Conservation (phyloP, 2,329 filamentous ascomycete genomes). For the Didymella segeticola region DNA sequence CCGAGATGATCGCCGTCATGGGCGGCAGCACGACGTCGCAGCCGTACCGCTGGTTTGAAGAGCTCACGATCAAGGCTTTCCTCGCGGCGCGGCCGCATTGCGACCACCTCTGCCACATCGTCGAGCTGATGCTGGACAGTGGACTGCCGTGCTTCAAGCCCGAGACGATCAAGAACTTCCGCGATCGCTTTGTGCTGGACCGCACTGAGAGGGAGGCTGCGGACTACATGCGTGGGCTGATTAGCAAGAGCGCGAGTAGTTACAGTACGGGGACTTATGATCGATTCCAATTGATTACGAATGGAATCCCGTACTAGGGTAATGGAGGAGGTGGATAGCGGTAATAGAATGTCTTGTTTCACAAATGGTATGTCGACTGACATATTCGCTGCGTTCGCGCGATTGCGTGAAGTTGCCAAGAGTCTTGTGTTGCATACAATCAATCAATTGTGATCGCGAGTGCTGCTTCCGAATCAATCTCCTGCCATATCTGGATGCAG, state of each 20-base stretch:
- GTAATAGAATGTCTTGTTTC: neutral
- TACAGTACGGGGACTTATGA: conserved; percentile 96
- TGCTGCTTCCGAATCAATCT: no score
- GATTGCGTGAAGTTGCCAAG: no score
- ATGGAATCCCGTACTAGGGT: conserved; percentile 88
- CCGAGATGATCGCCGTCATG: conserved; percentile 99
- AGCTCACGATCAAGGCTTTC: conserved; percentile 94
- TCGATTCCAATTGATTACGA: conserved; percentile 95
- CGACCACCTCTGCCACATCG: conserved; percentile 87
- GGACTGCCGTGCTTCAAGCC: conserved; percentile 98
- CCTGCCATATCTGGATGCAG: no score
- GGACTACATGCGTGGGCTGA: conserved; percentile 88
- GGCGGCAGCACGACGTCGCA: conserved; percentile 82
- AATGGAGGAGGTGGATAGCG: neutral
- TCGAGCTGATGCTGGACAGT: conserved; percentile 93
- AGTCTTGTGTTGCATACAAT: no score
- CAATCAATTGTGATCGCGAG: no score
- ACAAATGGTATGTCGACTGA: no score
- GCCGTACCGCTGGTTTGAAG: conserved; percentile 94
- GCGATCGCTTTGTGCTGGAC: conserved; percentile 89
- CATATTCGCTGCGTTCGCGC: no score
- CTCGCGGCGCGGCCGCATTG: conserved; percentile 84
- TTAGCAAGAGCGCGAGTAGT: conserved; percentile 88
- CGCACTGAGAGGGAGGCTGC: conserved; percentile 91
- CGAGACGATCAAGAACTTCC: conserved; percentile 90